Base-by-base conservation (phyloP, 228 moss, liverwort and hornwort genomes). In the Sphagnum magellanicum region DNA sequence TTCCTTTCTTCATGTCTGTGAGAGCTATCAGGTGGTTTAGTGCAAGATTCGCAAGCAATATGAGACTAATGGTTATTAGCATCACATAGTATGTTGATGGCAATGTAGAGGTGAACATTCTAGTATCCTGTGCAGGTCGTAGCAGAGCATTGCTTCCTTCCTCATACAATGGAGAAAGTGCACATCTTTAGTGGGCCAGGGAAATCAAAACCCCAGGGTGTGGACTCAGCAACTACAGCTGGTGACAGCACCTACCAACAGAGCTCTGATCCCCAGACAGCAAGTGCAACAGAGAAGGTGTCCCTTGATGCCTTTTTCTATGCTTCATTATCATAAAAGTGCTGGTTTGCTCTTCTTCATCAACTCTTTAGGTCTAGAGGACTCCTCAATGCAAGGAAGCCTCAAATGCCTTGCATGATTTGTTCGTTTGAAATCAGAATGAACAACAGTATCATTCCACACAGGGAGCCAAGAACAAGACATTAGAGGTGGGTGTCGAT, bases 131-230 rank as follows among this genome's bases (percentile, higher is more conserved):
- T 74, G 78, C 81, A 91, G 91, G 87, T 72, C 64, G 85, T 87
- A 67, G 90, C 79, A 67, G 78, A 72, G 60, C 87, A 90, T 61
- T 95, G 95, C 71, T 90, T 83, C 52, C 79, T 82, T 61, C 58
- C 92, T 55, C 70, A 83, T 17, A 90, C 78, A 16, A 70, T 75
- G 48, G 95, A 92, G 65, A 95, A 75, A 72, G 81, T 92, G 55
- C 75, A 77, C 67, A 77, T 57, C 67, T 80, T 90, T 46, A 80
- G 80, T 71, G 72, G 70, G 70, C 52, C 72, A 48, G 73, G 72
- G 51, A 62, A 50, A 71, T 52, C 68, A 70, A 64, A 70, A 64
- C 64, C 72, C 51, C 63, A 67, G 48, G 76, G 63, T 48, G 55
- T 57, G 65, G 86, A 87, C n/a, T 74, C 80, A 48, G 68, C 59